phyloP scores from a whole-genome alignment of 1,284 basidiomycete genomes.

The Boletus semigastroideus region DNA sequence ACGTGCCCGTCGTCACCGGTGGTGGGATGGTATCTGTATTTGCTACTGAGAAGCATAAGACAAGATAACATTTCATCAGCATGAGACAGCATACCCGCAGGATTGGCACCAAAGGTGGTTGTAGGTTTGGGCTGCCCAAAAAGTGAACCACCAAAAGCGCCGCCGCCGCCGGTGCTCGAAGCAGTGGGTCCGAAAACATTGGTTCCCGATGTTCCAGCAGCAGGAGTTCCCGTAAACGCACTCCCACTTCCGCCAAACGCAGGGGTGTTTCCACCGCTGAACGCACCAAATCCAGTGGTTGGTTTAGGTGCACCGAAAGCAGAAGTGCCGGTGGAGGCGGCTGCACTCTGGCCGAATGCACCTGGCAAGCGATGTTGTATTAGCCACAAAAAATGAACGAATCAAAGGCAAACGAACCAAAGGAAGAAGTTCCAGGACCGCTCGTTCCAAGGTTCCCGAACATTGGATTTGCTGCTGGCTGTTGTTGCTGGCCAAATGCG shows the following conservation, averaged over 20 bases:
- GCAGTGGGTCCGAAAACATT: constrained; percentile 46
- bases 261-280: constrained; percentile 49
- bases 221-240: constrained; percentile 31
- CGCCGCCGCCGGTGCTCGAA: constrained; percentile 30
- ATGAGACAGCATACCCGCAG: constrained; percentile 33
- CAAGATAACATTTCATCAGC: neutral
- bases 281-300: constrained; percentile 67
- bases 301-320: constrained; percentile 67
- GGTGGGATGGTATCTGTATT: constrained; percentile 36
- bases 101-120: constrained; percentile 47
- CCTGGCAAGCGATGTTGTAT: constrained; percentile 39
- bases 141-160: constrained; percentile 45
- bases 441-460: constrained; percentile 59
- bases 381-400: constrained; percentile 14
- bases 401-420: constrained; percentile 49
- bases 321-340: constrained; percentile 40
- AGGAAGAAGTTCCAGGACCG: constrained; percentile 45
- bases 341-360: constrained; percentile 54
- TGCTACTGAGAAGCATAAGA: constrained; percentile 26
- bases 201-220: constrained; percentile 34
- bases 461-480: constrained; percentile 75
- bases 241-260: constrained; percentile 38
- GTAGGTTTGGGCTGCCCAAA: constrained; percentile 52
- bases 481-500: constrained; percentile 52
- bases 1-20: constrained; percentile 62